Base-by-base conservation (phyloP, 805 yeast genomes). In the Debaryomyces prosopidis region DNA sequence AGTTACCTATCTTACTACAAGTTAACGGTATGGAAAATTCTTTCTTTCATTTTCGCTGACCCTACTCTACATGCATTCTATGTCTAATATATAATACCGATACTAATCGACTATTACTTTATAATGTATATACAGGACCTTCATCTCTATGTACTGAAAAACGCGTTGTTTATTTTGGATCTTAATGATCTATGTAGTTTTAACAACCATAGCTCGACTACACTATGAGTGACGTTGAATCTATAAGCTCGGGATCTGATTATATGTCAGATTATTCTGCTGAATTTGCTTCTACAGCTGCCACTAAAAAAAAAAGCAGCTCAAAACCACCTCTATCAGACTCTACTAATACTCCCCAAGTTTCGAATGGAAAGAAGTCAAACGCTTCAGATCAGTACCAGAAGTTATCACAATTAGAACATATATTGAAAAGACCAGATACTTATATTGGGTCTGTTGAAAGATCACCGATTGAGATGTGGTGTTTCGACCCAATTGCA, bases 371-470 rank as follows among this genome's bases (percentile, higher is more conserved):
- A 5, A 46, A 47, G 16, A 53, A 51, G 7, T 42, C 41, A 44
- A 62, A 54, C 48, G 84, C 82, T 5, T 78, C 84, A 4, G 87
- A 86, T 43, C 90, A 88, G 57, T 94, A 94, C 69, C 98, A 92
- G 68, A 89, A 88, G 71, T 82, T 94, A 39, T 85, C 97, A 3
- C 99, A 92, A 68, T 76, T 94, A 58, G 98, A 94, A 62, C 99
- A 94, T 75, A 92, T 94, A 46, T 75, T 94, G 59, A 90, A 90
- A 66, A 85, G 99, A 66, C 99, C 99, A 1, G 99, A 94, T 65
- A 92, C 99, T 2, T 94, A 94, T 68, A 85, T 94, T 55, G 99
- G 99, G 5, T 90, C 97, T 1, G 86, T 91, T 18, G 99, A 94
- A 68, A 80, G 77, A 43, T 82, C 86, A 43, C 85, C 82, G 45